A percentile compares a stretch with the other conserved stretches of the same genome.
Conservation (phyloP, 164 flowering plant species). For the Magnolia kwangsiensis region DNA sequence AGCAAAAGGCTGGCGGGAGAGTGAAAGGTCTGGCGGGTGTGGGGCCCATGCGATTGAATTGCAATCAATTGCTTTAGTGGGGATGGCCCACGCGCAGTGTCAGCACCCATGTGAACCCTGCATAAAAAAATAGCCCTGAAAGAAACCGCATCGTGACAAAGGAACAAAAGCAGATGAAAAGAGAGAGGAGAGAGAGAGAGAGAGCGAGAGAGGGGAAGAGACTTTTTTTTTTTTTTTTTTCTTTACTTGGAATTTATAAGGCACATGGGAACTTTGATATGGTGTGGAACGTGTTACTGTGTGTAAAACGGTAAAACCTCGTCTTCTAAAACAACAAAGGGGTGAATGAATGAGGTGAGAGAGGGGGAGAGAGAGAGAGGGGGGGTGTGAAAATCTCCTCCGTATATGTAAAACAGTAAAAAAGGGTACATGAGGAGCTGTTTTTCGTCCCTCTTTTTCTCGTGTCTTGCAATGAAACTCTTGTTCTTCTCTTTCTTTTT, state of each 20-base stretch:
- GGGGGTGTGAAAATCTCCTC: neutral
- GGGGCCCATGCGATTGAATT: conserved; percentile 2
- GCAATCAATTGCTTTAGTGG: conserved; percentile 7
- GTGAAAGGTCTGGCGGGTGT: neutral
- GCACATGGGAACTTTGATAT: neutral
- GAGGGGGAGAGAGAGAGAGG: neutral
- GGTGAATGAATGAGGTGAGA: neutral
- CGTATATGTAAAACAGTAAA: neutral
- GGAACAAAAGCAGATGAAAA: neutral
- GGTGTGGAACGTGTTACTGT: neutral
- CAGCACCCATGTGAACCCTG: conserved; percentile 17
- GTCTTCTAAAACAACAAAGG: neutral
- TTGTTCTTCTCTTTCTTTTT: neutral
- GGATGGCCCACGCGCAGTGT: conserved; percentile 5
- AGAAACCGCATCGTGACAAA: conserved; percentile 6
- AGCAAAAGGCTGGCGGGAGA: conserved; percentile 4
- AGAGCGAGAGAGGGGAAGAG: neutral
- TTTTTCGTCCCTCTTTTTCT: neutral
- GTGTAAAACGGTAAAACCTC: neutral
- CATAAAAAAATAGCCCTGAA: conserved; percentile 3
- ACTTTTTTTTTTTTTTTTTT: too few relatives aligned
- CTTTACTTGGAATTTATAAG: too few relatives aligned
- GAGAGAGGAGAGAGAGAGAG: neutral
- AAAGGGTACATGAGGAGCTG: neutral
- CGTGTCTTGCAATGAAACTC: conserved; percentile 1